A percentile compares a stretch with the other conserved stretches of the same genome.
phyloP scores from a whole-genome alignment of 352 stramenopile species.

The Phytophthora ramorum region DNA sequence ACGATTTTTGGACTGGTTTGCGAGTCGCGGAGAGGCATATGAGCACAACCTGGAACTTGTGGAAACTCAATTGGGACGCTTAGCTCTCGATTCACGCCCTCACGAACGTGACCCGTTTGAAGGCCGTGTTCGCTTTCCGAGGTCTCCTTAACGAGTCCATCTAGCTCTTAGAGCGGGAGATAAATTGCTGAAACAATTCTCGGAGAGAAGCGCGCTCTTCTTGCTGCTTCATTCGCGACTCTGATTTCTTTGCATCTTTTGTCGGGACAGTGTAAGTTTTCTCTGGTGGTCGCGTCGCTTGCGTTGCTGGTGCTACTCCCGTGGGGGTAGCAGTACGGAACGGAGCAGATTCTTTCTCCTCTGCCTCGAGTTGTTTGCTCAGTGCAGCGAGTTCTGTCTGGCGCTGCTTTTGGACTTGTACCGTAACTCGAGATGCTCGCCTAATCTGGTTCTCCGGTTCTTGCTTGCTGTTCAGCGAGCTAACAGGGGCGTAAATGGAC shows the following conservation, averaged over 20 bases:
- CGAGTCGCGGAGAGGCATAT: conserved; percentile 66
- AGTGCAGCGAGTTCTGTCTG: conserved; percentile 48
- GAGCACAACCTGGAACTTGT: conserved; percentile 77
- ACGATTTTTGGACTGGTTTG: conserved; percentile 82
- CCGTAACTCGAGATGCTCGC: conserved; percentile 31
- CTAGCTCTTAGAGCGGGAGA: conserved; percentile 21
- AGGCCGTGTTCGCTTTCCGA: conserved; percentile 51
- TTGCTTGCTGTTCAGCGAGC: conserved; percentile 14
- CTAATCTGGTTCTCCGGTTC: conserved; percentile 14
- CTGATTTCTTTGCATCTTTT: conserved; percentile 19
- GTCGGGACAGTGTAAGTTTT: conserved; percentile 14
- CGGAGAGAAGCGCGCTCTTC: conserved; percentile 28
- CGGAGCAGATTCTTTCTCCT: conserved; percentile 11
- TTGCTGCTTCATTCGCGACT: conserved; percentile 18
- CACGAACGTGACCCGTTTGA: conserved; percentile 54
- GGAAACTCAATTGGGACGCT: conserved; percentile 62
- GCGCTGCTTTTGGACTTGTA: conserved; percentile 52
- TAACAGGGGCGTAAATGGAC: conserved; percentile 55
- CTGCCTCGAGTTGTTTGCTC: conserved; percentile 21
- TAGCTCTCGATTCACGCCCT: conserved; percentile 49
- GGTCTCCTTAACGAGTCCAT: conserved; percentile 13
- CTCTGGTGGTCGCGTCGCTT: conserved; percentile 20
- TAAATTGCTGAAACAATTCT: conserved; percentile 37
- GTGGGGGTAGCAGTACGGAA: no score
- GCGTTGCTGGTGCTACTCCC: neutral